These are phyloP conservation scores for Garcia nutans DNA, from an alignment of 345 rosid genomes.

Conservation along the genomic window DNA sequence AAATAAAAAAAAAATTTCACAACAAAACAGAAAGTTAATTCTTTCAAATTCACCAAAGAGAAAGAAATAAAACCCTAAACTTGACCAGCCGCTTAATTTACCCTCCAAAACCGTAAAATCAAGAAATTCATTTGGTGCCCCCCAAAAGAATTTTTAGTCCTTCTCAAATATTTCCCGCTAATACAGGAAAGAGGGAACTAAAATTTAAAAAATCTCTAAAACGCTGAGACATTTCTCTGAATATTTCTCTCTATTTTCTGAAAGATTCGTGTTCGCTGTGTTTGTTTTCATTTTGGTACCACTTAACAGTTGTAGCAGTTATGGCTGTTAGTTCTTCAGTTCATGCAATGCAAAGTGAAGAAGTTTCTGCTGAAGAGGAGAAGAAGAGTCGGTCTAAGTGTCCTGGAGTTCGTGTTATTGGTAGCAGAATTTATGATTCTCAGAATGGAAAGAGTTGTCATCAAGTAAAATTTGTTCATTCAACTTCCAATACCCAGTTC, in stretches of 20 bases:
- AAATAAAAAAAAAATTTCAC: too few species aligned
- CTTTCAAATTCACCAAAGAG: too few species aligned
- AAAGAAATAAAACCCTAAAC: slow-evolving; percentile 13
- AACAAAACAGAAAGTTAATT: too few species aligned
- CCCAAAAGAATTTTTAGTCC: background rate
- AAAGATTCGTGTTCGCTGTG: background rate
- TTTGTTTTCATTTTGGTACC: background rate
- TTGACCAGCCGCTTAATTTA: slow-evolving; percentile 5
- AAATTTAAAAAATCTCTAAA: background rate
- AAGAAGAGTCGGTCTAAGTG: slow-evolving; percentile 31
- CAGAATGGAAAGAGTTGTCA: slow-evolving; percentile 71
- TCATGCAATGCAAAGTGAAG: slow-evolving; percentile 3
- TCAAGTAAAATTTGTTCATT: slow-evolving; percentile 39
- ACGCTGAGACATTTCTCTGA: background rate
- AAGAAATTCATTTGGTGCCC: background rate
- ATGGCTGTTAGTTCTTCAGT: slow-evolving; percentile 32
- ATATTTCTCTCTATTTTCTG: background rate
- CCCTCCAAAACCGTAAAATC: slow-evolving; percentile 17
- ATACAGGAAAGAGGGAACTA: background rate
- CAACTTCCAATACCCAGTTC: background rate
- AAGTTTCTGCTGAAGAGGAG: slow-evolving; percentile 9
- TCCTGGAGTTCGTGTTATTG: slow-evolving; percentile 51
- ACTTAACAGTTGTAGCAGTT: background rate
- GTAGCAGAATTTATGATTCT: slow-evolving; percentile 54
- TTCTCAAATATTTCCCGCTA: slow-evolving; percentile 14